Evolutionary conservation across 169 alveolate genomes (phyloP).

Genomic region (Besnoitia besnoiti): DNA sequence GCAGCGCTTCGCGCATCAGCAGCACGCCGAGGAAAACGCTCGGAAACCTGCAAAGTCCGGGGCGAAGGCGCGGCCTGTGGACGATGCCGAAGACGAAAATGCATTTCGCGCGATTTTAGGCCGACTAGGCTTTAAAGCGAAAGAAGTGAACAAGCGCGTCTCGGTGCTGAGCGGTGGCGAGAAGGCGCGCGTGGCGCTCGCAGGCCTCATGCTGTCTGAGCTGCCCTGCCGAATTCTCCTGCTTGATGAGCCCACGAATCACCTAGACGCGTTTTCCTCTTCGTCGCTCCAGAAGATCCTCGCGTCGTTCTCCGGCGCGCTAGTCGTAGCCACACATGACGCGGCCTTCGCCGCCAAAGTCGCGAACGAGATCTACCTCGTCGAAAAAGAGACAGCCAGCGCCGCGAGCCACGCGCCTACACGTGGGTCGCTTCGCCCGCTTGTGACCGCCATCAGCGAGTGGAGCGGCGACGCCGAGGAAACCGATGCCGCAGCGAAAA

Average conservation of each 20-base stretch:
- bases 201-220: conserved; percentile 81
- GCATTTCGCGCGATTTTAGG: conserved; percentile 9
- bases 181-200: conserved; percentile 84
- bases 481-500: neutral
- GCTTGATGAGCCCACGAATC: conserved; percentile 94
- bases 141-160: conserved; percentile 32
- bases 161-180: conserved; percentile 85
- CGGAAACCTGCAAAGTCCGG: neutral
- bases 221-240: conserved; percentile 81
- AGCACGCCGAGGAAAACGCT: neutral
- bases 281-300: conserved; percentile 81
- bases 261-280: conserved; percentile 94
- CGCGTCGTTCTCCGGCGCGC: conserved; percentile 67
- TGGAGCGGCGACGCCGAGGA: neutral
- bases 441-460: neutral
- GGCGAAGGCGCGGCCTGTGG: neutral
- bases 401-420: neutral
- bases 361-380: conserved; percentile 33
- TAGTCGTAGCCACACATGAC: conserved; percentile 73
- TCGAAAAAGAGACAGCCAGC: neutral
- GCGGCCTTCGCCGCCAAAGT: conserved; percentile 55
- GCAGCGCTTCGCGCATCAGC: neutral
- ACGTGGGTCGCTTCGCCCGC: neutral
- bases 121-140: neutral
- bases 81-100: neutral